Base-by-base conservation (phyloP, 179 eudicot genomes). In the Spinacia oleracea region DNA sequence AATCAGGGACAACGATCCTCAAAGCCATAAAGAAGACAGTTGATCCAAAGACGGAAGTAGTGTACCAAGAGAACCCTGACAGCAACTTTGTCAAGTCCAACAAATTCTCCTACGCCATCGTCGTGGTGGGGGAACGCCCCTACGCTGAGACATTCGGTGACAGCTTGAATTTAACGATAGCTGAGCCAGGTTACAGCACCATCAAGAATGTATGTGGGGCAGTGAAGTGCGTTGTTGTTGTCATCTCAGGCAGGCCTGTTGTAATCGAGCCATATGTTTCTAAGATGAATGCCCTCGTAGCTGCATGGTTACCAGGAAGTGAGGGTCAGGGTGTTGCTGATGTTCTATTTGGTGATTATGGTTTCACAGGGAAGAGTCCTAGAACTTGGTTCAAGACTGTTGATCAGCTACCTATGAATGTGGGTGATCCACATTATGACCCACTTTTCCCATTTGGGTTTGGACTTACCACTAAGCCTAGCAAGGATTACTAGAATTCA, bases 261-360 rank as follows among this genome's bases (percentile, higher is more conserved):
- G 95, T 92, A 69, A 81, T 93, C 27, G 87, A 89, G 77, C 98
- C 98, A 14, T 86, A 88, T 46, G 80, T 93, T 23, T 71, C 80
- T 21, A 48, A 56, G 2, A 90, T 89, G 11, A 86, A 88, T 23
- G 97, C 97, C 31, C 87, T 92, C 1, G 91, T 93, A 38, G 95
- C 98, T 43, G 98, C 98, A 50, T 93, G 95, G 97, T 85, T 93
- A 62, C 98, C 98, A 0, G 98, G 98, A 34, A 84, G 87, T 1
- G 95, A 93, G 79, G 97, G 95, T 40, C 92, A 92, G 63, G 97
- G 97, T 53, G 92, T 92, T n/a, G 88, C 95, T 65, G 97, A 93
- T 85, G 91, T 92, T 69, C 72, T 93, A 40, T 93, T 89, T 68
- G 98, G 98, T 15, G 91, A 92, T 50, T 87, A 86, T 76, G 97